A percentile compares a stretch with the other conserved stretches of the same genome.
These are phyloP conservation scores for Hypoxylon intermedium DNA, from an alignment of 495 filamentous ascomycete species.

Conservation along the genomic window DNA sequence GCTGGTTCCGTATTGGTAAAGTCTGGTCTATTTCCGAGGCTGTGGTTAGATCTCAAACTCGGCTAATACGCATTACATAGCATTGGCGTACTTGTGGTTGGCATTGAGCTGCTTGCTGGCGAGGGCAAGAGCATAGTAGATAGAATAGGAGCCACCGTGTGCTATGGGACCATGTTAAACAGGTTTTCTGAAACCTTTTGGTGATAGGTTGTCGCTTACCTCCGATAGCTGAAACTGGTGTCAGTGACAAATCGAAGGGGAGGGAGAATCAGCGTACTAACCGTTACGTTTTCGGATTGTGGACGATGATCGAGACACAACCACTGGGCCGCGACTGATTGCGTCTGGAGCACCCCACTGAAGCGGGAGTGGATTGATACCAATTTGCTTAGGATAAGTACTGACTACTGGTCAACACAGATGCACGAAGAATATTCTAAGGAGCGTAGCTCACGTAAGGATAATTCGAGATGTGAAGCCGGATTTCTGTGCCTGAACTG, in stretches of 20 bases:
- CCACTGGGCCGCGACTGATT: conserved; percentile 79
- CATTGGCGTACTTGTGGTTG: conserved; percentile 67
- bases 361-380: conserved; percentile 88
- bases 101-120: conserved; percentile 85
- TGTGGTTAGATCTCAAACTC: conserved; percentile 15
- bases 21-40: conserved; percentile 64
- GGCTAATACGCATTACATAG: not conserved
- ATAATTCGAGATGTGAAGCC: conserved; percentile 69
- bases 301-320: conserved; percentile 77
- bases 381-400: conserved; percentile 92
- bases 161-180: conserved; percentile 53
- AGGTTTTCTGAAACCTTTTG: not conserved
- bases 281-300: conserved; percentile 89
- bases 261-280: conserved; percentile 45
- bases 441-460: conserved; percentile 53
- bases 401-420: conserved; percentile 58
- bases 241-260: conserved; percentile 16
- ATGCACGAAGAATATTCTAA: conserved; percentile 8
- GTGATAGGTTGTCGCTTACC: conserved; percentile 42
- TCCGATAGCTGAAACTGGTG: conserved; percentile 51
- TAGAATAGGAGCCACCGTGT: conserved; percentile 96
- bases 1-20: conserved; percentile 95
- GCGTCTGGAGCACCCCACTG: conserved; percentile 86
- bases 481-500: conserved; percentile 37
- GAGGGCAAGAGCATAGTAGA: conserved; percentile 93